A percentile compares a stretch with the other conserved stretches of the same genome.
Evolutionary conservation across 768 basidiomycete species (phyloP).

Genomic region (Mycena haematopus): DNA sequence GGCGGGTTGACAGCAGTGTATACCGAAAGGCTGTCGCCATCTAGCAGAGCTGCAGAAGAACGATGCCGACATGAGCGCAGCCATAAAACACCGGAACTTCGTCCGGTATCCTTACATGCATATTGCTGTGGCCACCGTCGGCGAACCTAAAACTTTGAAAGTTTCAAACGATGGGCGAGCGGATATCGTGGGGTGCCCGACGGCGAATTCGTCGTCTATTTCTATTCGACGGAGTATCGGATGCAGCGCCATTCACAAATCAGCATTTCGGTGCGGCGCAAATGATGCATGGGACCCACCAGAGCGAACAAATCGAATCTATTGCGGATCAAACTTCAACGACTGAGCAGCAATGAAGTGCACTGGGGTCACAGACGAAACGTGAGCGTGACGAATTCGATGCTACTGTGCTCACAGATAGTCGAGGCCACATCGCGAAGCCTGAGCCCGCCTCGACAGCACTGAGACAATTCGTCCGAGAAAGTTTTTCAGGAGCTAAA

Average conservation of each 20-base stretch:
- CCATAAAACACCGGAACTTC: neutral
- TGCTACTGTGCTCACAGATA: neutral
- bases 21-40: neutral
- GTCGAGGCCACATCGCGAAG: neutral
- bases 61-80: too few relatives aligned
- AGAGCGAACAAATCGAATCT: neutral
- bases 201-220: slow-evolving; percentile 5
- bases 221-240: too few relatives aligned
- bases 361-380: too few relatives aligned
- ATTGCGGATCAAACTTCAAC: neutral
- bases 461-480: neutral
- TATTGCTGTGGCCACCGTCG: neutral
- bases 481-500: neutral
- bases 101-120: neutral
- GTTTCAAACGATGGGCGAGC: neutral
- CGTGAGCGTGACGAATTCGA: neutral
- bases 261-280: neutral
- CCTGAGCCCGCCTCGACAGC: neutral
- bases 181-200: neutral
- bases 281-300: neutral
- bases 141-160: neutral
- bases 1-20: neutral
- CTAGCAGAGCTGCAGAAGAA: neutral
- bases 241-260: neutral
- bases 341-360: neutral